Evolutionary conservation across 306 rosid species (phyloP).

Genomic region (Spatholobus suberectus): DNA sequence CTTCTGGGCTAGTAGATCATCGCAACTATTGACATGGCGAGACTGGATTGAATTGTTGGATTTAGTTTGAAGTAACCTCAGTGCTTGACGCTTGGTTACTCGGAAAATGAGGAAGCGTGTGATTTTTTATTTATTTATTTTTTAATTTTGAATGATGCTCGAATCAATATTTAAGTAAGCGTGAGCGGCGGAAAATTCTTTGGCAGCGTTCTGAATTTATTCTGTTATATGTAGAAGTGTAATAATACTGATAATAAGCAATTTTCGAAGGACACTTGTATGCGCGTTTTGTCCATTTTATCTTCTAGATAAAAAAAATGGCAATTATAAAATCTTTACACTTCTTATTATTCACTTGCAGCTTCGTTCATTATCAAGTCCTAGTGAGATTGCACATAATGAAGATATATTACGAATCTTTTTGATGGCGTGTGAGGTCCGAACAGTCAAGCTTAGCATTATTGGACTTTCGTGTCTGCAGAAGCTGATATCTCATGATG

Average conservation of each 20-base stretch:
- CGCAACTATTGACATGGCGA: not conserved
- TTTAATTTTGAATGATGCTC: slow-evolving; percentile 23
- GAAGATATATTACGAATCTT: slow-evolving; percentile 90
- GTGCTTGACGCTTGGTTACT: slow-evolving; percentile 12
- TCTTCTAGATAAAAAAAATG: not conserved
- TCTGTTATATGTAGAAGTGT: slow-evolving; percentile 28
- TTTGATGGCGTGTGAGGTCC: slow-evolving; percentile 92
- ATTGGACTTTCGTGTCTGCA: slow-evolving; percentile 95
- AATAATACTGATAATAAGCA: not conserved
- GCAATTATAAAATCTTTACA: slow-evolving; percentile 21
- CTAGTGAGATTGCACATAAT: slow-evolving; percentile 87
- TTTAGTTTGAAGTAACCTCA: slow-evolving; percentile 30
- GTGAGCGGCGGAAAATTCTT: not conserved
- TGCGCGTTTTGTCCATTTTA: not conserved
- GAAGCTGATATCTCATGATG: slow-evolving; percentile 92
- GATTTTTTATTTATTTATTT: not conserved
- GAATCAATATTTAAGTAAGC: slow-evolving; percentile 10
- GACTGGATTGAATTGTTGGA: slow-evolving; percentile 17
- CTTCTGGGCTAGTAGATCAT: slow-evolving; percentile 21
- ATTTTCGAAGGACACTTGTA: not conserved
- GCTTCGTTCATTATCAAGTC: slow-evolving; percentile 88
- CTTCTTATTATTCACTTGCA: slow-evolving; percentile 57
- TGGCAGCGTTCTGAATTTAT: not conserved
- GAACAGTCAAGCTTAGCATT: slow-evolving; percentile 83
- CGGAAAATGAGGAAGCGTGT: slow-evolving; percentile 2